These are phyloP conservation scores for Colletotrichum limetticola DNA, from an alignment of 2,329 filamentous ascomycete genomes.

Conservation along the genomic window DNA sequence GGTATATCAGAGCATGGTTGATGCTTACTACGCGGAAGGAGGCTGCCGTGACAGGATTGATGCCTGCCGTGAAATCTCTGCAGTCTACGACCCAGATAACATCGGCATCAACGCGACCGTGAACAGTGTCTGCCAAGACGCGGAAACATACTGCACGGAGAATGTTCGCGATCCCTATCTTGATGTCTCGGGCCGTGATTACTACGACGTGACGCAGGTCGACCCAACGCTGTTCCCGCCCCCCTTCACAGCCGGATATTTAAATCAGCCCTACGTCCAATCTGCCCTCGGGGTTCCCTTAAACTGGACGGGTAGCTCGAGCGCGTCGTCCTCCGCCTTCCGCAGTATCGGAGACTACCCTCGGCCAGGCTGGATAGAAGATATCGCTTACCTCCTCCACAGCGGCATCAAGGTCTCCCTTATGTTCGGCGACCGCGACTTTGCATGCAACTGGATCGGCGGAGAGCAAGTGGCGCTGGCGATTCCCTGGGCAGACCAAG, in stretches of 20 bases:
- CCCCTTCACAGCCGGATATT: slow-evolving; percentile 31
- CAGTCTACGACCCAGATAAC: slow-evolving; percentile 35
- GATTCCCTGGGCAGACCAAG: slow-evolving; percentile 44
- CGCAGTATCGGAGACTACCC: slow-evolving; percentile 45
- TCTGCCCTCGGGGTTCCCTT: slow-evolving; percentile 71
- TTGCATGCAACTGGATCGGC: slow-evolving; percentile 68
- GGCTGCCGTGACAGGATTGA: slow-evolving; percentile 67
- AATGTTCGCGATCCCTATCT: slow-evolving; percentile 34
- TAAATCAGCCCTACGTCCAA: slow-evolving; percentile 53
- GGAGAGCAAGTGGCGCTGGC: slow-evolving; percentile 57
- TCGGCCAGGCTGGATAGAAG: slow-evolving; percentile 52
- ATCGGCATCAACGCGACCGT: slow-evolving; percentile 42
- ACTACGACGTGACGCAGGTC: slow-evolving; percentile 38
- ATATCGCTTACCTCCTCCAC: slow-evolving; percentile 55
- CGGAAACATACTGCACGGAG: slow-evolving; percentile 28
- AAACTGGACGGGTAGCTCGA: slow-evolving; percentile 55
- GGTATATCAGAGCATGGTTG: slow-evolving; percentile 42
- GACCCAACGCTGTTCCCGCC: slow-evolving; percentile 36
- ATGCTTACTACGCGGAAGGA: slow-evolving; percentile 41
- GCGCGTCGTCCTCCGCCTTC: slow-evolving; percentile 26
- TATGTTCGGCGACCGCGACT: slow-evolving; percentile 63
- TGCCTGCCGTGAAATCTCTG: slow-evolving; percentile 57
- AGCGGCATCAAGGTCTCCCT: slow-evolving; percentile 69
- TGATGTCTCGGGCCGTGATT: slow-evolving; percentile 18
- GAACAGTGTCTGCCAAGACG: slow-evolving; percentile 31